phyloP scores from a whole-genome alignment of 768 basidiomycete species.

The Kwoniella sp. region DNA sequence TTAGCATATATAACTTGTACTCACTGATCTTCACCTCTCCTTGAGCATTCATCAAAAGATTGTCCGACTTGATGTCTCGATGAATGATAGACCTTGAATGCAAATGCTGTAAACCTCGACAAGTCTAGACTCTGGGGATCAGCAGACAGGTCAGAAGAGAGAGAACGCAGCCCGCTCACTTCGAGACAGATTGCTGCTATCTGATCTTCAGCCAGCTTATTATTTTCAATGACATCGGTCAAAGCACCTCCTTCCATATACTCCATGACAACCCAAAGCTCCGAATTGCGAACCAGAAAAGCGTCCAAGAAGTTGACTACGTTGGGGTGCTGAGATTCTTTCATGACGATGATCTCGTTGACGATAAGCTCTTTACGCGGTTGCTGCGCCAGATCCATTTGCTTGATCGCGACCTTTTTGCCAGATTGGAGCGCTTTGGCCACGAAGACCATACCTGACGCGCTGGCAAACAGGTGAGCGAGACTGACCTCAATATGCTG shows the following conservation, averaged over 20 bases:
- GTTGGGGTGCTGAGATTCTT: conserved; percentile 94
- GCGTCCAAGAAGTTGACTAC: conserved; percentile 94
- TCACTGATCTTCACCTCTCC: conserved; percentile 96
- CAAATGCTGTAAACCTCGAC: conserved; percentile 88
- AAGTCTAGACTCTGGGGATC: too few relatives aligned
- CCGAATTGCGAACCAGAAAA: conserved; percentile 81
- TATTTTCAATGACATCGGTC: conserved; percentile 97
- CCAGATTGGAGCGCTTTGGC: conserved; percentile 83
- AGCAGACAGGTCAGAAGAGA: too few relatives aligned
- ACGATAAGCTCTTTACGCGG: conserved; percentile 97
- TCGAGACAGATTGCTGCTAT: conserved; percentile 88
- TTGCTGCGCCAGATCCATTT: conserved; percentile 94
- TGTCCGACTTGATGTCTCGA: conserved; percentile 95
- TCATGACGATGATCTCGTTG: conserved; percentile 98
- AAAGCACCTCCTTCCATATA: conserved; percentile 95
- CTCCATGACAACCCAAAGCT: conserved; percentile 99
- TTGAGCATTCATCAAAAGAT: conserved; percentile 86
- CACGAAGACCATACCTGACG: conserved; percentile 96
- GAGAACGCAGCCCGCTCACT: conserved; percentile 60
- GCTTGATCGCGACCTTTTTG: conserved; percentile 93
- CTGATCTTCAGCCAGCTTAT: conserved; percentile 90
- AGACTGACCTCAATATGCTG: too few relatives aligned
- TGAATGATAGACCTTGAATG: conserved; percentile 95
- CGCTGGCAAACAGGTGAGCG: conserved; percentile 60
- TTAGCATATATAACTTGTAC: too few relatives aligned